Percentiles rank a stretch among this genome's conserved stretches.
phyloP scores from a whole-genome alignment of 2,329 filamentous ascomycete genomes.

The Aureobasidium namibiae region DNA sequence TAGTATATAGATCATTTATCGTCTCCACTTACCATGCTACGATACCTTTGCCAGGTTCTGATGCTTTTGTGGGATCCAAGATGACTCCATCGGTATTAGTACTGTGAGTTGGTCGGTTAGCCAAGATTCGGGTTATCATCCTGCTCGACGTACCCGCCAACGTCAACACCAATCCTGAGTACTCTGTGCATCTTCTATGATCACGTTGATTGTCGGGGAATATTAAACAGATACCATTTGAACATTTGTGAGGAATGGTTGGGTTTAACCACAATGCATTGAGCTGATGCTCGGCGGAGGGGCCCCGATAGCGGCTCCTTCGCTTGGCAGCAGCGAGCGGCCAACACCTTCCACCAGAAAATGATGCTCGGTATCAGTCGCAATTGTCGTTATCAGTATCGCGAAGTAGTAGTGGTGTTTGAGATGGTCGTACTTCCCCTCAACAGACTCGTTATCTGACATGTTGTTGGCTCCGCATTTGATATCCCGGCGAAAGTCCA shows the following conservation, averaged over 20 bases:
- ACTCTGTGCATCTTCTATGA: not conserved
- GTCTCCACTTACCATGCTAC: not conserved
- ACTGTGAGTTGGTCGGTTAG: not conserved
- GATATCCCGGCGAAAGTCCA: no score
- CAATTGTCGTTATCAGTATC: not conserved
- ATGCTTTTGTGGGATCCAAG: not conserved
- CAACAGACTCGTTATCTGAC: not conserved
- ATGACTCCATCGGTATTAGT: constrained; percentile 9
- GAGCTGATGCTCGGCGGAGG: not conserved
- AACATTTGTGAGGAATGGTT: not conserved
- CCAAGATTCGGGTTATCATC: not conserved
- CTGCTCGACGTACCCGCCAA: not conserved
- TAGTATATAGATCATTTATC: not conserved
- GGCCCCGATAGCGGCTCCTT: not conserved
- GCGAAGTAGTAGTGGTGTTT: not conserved
- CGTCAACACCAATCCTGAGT: constrained; percentile 6
- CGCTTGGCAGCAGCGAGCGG: not conserved
- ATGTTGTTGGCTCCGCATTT: not conserved
- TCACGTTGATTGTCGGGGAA: not conserved
- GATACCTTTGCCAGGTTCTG: not conserved
- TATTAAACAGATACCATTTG: not conserved
- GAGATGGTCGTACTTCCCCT: not conserved
- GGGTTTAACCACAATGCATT: not conserved
- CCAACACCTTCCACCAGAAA: not conserved
- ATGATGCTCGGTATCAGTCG: not conserved